A percentile compares a stretch with the other conserved stretches of the same genome.
phyloP scores from a whole-genome alignment of 2,329 filamentous ascomycete species.

The Cordyceps tenuipes region DNA sequence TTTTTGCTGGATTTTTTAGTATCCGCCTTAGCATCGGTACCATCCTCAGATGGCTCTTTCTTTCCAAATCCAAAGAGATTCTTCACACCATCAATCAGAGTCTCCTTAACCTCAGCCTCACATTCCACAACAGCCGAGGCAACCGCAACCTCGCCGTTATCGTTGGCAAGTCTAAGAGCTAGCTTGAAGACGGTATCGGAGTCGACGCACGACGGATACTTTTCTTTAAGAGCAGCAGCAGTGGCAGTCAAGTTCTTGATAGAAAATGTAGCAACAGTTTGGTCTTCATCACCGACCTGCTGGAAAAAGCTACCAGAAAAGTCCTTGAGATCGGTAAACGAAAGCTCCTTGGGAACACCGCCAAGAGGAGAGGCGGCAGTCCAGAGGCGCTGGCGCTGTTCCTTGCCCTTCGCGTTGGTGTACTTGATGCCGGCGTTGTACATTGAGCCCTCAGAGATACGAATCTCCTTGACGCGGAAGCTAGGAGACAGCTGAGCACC shows the following conservation, averaged over 20 bases:
- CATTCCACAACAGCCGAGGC: slow-evolving; percentile 73
- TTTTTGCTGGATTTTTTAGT: slow-evolving; percentile 27
- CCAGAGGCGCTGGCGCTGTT: slow-evolving; percentile 75
- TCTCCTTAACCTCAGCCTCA: slow-evolving; percentile 70
- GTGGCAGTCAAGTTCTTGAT: slow-evolving; percentile 83
- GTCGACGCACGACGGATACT: slow-evolving; percentile 63
- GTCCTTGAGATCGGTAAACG: slow-evolving; percentile 74
- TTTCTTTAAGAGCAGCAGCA: slow-evolving; percentile 68
- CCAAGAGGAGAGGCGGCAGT: slow-evolving; percentile 67
- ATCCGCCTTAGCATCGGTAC: slow-evolving; percentile 19
- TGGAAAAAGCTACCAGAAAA: slow-evolving; percentile 77
- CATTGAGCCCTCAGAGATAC: slow-evolving; percentile 64
- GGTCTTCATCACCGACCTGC: slow-evolving; percentile 50
- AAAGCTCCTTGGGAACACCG: slow-evolving; percentile 70
- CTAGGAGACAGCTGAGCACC: slow-evolving; percentile 86
- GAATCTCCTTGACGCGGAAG: slow-evolving; percentile 97
- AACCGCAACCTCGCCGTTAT: slow-evolving; percentile 75
- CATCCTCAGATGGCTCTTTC: slow-evolving; percentile 71
- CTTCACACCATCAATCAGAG: slow-evolving; percentile 89
- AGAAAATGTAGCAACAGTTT: slow-evolving; percentile 55
- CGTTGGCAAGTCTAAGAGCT: slow-evolving; percentile 59
- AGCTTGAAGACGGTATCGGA: slow-evolving; percentile 75
- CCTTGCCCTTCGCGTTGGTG: slow-evolving; percentile 58
- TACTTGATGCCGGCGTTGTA: slow-evolving; percentile 74
- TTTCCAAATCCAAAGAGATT: slow-evolving; percentile 91